Evolutionary conservation across 352 stramenopile species (phyloP).

Genomic region (Globisporangium iwayamae): DNA sequence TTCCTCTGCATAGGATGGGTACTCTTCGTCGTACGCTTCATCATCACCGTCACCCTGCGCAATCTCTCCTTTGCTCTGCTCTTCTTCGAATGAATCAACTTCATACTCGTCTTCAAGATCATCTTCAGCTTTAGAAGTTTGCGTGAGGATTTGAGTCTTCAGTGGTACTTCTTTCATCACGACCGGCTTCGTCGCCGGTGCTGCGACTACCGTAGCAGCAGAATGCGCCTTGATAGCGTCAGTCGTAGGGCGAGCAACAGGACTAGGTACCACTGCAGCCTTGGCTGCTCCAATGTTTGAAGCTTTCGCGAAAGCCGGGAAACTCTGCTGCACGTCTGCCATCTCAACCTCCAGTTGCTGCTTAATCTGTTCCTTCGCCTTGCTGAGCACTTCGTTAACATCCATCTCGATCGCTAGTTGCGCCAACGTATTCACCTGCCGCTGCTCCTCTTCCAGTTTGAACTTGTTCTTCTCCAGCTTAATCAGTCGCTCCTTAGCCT

Average conservation of each 20-base stretch:
- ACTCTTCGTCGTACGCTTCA: neutral
- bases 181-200: neutral
- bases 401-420: slow-evolving; percentile 35
- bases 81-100: slow-evolving; percentile 36
- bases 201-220: neutral
- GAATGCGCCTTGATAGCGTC: neutral
- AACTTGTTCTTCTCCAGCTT: slow-evolving; percentile 29
- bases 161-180: neutral
- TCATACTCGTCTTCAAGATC: slow-evolving; percentile 23
- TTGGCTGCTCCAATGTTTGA: neutral
- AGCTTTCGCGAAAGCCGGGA: slow-evolving; percentile 19
- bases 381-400: slow-evolving; percentile 22
- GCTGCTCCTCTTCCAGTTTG: slow-evolving; percentile 32
- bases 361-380: slow-evolving; percentile 28
- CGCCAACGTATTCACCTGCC: slow-evolving; percentile 39
- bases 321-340: slow-evolving; percentile 23
- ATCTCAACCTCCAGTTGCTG: slow-evolving; percentile 30
- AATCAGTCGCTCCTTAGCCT: slow-evolving; percentile 33
- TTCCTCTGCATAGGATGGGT: neutral
- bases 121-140: neutral
- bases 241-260: neutral
- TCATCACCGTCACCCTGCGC: neutral
- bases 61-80: slow-evolving; percentile 7
- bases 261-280: neutral
- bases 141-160: neutral